A percentile compares a stretch with the other conserved stretches of the same genome.
Evolutionary conservation across 805 yeast genomes (phyloP).

Genomic region (Candida koratica): DNA sequence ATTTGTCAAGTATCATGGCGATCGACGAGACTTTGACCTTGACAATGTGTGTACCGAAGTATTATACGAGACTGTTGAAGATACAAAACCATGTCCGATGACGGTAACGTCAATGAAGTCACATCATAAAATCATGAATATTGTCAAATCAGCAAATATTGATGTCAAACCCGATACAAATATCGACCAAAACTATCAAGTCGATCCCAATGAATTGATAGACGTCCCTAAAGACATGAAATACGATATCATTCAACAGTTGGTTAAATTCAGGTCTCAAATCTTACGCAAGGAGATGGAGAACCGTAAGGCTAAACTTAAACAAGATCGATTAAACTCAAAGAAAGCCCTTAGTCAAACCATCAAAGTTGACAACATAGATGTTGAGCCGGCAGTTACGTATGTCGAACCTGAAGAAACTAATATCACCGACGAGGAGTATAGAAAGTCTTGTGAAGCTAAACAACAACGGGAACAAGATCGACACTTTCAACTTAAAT

Average conservation of each 20-base stretch:
- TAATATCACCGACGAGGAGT: constrained; percentile 29
- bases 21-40: background rate
- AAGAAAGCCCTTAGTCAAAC: constrained; percentile 35
- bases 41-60: constrained; percentile 1
- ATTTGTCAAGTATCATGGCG: constrained; percentile 5
- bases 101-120: background rate
- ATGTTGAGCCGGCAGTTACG: background rate
- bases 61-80: constrained; percentile 20
- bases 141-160: constrained; percentile 1
- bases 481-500: constrained; percentile 16
- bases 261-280: constrained; percentile 53
- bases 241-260: constrained; percentile 49
- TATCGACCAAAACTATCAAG: constrained; percentile 34
- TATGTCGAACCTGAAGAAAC: constrained; percentile 11
- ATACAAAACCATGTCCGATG: constrained; percentile 18
- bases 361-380: constrained; percentile 13
- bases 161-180: constrained; percentile 3
- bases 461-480: constrained; percentile 25
- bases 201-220: constrained; percentile 53
- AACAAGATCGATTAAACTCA: constrained; percentile 47
- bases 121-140: background rate
- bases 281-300: constrained; percentile 50
- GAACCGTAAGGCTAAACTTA: constrained; percentile 46
- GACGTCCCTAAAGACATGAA: constrained; percentile 55
- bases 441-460: constrained; percentile 17